Conservation (phyloP, 179 eudicot species). For the Silene coronaria region DNA sequence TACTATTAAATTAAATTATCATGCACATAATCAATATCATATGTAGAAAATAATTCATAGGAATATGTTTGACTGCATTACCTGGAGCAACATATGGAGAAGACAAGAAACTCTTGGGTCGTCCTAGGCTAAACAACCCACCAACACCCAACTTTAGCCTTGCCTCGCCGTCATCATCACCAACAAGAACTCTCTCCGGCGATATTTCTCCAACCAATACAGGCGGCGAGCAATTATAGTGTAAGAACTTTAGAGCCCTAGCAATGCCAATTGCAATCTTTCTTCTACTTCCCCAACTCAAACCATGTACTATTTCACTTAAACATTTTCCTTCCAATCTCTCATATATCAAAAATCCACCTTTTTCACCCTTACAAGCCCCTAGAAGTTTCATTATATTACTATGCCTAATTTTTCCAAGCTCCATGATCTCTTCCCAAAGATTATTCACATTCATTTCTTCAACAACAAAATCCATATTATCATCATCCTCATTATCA, state of each 20-base stretch:
- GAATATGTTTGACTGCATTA: constrained; percentile 17
- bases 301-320: constrained; percentile 34
- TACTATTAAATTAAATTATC: no score
- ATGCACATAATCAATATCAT: background rate
- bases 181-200: constrained; percentile 47
- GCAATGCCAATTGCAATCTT: constrained; percentile 59
- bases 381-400: constrained; percentile 53
- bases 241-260: constrained; percentile 55
- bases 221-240: constrained; percentile 32
- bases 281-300: constrained; percentile 53
- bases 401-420: constrained; percentile 48
- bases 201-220: constrained; percentile 45
- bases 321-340: constrained; percentile 44
- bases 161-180: constrained; percentile 38
- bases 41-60: background rate
- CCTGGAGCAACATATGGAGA: constrained; percentile 76
- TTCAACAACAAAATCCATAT: constrained; percentile 33
- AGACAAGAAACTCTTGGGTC: constrained; percentile 41
- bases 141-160: constrained; percentile 43
- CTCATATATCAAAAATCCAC: constrained; percentile 51
- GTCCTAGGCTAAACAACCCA: constrained; percentile 26
- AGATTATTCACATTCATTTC: constrained; percentile 24
- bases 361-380: constrained; percentile 40
- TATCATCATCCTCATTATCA: constrained; percentile 23
- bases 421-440: constrained; percentile 34